A percentile compares a stretch with the other conserved stretches of the same genome.
Conservation (phyloP, 371 early-diverging fungal genomes). For the Circinella minor region DNA sequence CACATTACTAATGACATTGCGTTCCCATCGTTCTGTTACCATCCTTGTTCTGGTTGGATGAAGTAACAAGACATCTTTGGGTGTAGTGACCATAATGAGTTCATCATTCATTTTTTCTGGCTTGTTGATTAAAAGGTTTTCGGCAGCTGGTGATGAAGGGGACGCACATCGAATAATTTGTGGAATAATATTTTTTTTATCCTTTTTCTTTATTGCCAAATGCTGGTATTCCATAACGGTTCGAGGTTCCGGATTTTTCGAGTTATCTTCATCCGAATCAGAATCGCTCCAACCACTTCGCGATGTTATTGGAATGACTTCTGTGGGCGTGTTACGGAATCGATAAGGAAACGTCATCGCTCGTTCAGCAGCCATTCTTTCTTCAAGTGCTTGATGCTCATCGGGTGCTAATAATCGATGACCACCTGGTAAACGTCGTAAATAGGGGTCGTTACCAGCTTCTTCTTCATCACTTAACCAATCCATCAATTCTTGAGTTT, state of each 20-base stretch:
- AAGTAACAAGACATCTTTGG: conserved; percentile 33
- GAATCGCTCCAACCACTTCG: conserved; percentile 17
- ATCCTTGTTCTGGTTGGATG: conserved; percentile 27
- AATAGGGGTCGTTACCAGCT: background rate
- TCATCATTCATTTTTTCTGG: conserved; percentile 22
- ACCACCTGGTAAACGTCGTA: conserved; percentile 6
- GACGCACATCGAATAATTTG: conserved; percentile 10
- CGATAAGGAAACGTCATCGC: background rate
- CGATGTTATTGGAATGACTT: conserved; percentile 6
- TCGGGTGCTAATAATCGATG: conserved; percentile 10
- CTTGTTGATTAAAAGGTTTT: background rate
- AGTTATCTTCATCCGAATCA: background rate
- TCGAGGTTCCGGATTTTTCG: background rate
- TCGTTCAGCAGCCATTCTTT: conserved; percentile 11
- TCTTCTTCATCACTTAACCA: conserved; percentile 6
- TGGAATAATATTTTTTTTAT: conserved; percentile 1
- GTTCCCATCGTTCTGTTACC: conserved; percentile 32
- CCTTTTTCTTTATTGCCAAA: too few relatives aligned
- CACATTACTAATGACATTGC: conserved; percentile 32
- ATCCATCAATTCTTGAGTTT: conserved; percentile 4
- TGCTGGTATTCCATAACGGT: background rate
- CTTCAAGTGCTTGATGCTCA: conserved; percentile 9
- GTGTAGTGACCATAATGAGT: conserved; percentile 40
- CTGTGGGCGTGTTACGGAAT: background rate
- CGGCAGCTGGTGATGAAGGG: background rate